Base-by-base conservation (phyloP, 208 protist genomes). In the Wallacemonas sp. region DNA sequence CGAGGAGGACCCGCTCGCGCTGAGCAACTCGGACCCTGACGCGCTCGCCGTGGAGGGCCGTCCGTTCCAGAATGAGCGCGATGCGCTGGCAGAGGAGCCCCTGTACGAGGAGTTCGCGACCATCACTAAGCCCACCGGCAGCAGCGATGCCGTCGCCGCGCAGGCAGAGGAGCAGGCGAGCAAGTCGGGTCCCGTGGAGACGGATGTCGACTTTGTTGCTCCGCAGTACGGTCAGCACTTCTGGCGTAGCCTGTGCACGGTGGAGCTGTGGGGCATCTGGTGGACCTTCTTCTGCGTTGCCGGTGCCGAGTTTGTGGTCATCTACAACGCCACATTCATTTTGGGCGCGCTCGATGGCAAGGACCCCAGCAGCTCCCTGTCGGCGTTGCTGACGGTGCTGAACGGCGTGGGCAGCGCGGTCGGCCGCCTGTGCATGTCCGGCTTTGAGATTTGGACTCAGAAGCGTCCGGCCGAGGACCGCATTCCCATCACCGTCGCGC, bases 371-470 rank as follows among this genome's bases (percentile, higher is more conserved):
- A 16, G 3, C 0, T 72, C 81, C n/a, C 72, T 87, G 46, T 57
- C 63, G 29, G 77, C 79, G 26, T 70, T 91, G 48, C 65, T 88
- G 54, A 88, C 76, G 18, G 77, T 86, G 22, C 62, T 91, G 46
- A 84, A 82, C 62, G 79, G 81, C 32, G 79, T 82, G n/a, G 85
- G 85, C 44, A 87, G 81, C 55, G 85, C 79, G 11, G 70, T 84
- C 11, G 85, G 85, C 28, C 76, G 85, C n/a, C 50, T 91, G 46
- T 23, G 74, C 38, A 86, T 88, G 79, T 80, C 75, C 2, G 50
- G 20, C 32, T 84, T 86, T 55, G 82, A 91, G 64, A 52, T 86
- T 29, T 79, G 70, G 73, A 72, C 80, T 44, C 77, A 86, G 65
- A 75, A 78, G 49, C 76, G 77, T 31, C 73, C 65, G 28, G 39